Evolutionary conservation across 1,284 basidiomycete genomes (phyloP).

Genomic region (Chalciporus sp.): DNA sequence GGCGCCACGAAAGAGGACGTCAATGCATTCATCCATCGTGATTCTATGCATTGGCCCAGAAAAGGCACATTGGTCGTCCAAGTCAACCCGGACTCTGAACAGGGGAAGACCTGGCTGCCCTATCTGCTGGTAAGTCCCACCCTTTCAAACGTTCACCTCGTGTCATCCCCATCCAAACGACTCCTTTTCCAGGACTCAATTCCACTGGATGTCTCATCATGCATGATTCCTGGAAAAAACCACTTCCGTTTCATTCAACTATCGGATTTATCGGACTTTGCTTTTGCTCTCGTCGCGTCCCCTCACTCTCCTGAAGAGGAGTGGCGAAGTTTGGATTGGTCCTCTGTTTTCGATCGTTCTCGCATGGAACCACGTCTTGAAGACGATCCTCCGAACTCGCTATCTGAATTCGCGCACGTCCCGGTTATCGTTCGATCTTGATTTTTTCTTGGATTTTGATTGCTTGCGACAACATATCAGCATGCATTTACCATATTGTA

Average conservation of each 20-base stretch:
- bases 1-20: constrained; percentile 5
- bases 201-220: constrained; percentile 32
- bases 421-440: constrained; percentile 22
- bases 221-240: constrained; percentile 31
- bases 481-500: neutral
- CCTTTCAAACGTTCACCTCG: neutral
- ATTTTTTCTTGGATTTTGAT: neutral
- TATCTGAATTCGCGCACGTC: constrained; percentile 24
- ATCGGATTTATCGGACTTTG: constrained; percentile 31
- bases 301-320: constrained; percentile 20
- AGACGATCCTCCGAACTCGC: neutral
- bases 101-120: constrained; percentile 33
- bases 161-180: neutral
- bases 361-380: neutral
- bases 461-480: neutral
- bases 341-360: constrained; percentile 12
- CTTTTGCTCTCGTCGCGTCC: constrained; percentile 29
- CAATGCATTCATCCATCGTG: constrained; percentile 2
- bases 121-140: constrained; percentile 22
- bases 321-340: constrained; percentile 30
- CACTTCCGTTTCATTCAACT: constrained; percentile 34
- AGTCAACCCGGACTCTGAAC: constrained; percentile 25
- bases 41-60: constrained; percentile 22
- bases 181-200: constrained; percentile 16
- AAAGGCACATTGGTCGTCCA: constrained; percentile 33